Percentiles rank a stretch among this genome's conserved stretches.
Conservation (phyloP, 306 rosid species). For the Glycine soja region DNA sequence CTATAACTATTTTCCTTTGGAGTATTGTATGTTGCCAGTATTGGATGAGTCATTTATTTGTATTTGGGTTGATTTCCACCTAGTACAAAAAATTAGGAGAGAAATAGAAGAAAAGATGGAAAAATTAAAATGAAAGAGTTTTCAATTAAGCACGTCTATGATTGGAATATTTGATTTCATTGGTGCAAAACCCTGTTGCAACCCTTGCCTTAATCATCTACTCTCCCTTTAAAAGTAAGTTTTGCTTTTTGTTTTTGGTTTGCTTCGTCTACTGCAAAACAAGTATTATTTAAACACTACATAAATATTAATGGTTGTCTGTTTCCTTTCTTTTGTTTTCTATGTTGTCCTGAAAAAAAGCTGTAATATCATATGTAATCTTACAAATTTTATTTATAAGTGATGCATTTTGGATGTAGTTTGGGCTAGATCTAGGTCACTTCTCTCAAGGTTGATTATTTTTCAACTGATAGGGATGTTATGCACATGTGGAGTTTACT, state of each 20-base stretch:
- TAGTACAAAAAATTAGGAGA: slow-evolving; percentile 4
- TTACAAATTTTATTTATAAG: too few species aligned
- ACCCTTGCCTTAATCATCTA: not conserved
- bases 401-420: too few species aligned
- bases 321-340: slow-evolving; percentile 14
- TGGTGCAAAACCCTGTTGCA: not conserved
- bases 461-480: not conserved
- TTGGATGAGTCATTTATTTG: too few species aligned
- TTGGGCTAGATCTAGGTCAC: too few species aligned
- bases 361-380: too few species aligned
- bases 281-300: too few species aligned
- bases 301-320: not conserved
- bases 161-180: slow-evolving; percentile 39
- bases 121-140: too few species aligned
- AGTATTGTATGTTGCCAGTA: slow-evolving; percentile 28
- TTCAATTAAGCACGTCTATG: too few species aligned
- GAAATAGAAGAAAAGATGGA: slow-evolving; percentile 1
- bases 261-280: slow-evolving; percentile 24
- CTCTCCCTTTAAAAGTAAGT: slow-evolving; percentile 12
- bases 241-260: not conserved
- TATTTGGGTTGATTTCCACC: slow-evolving; percentile 26
- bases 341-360: not conserved
- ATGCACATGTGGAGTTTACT: not conserved
- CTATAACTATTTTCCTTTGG: slow-evolving; percentile 4
- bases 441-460: too few species aligned